Evolutionary conservation across 306 rosid species (phyloP), one percentile per base, ranked within the genome.

Genomic region (Cicer arietinum): DNA sequence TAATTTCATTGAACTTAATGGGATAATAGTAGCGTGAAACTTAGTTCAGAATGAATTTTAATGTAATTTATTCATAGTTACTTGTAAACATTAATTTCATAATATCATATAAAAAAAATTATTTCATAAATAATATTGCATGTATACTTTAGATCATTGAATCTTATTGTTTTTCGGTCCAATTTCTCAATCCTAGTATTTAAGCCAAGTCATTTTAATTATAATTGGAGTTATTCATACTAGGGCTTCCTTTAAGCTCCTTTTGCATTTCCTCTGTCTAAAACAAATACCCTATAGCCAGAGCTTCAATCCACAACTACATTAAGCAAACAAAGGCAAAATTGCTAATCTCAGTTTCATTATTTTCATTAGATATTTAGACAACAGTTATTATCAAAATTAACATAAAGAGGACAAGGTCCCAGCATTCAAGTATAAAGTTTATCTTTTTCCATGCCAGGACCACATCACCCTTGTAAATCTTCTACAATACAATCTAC

Each of bases 401-500:
- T 37, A 57, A 45, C 37, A 9, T 45, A 63, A 46, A 47, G 39
- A 74, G 66, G 41, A 70, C 40, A 41, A 30, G 66, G 67, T 46
- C 67, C 66, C 67, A 30, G 60, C 47, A 59, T 43, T 67, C 56
- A 73, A 7, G 18, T 44, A 63, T 57, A 39, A 67, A 39, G 4
- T 17, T 47, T 48, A 22, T 20, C 30, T 69, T 45, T 48, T 75
- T 68, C 16, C 20, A 8, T 71, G 16, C 16, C 10, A 64, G 73
- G 45, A 22, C 43, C 64, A 57, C 62, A 77, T 47, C 58, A 66
- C 17, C 60, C 50, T 47, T 50, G 42, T 1, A 6, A 35, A 65
- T 43, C 65, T 63, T 52, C 76, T 74, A 72, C 65, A 25, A n/a
- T 76, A 51, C 77, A 67, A 45, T 73, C 80, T 61, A 77, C 71